A percentile compares a stretch with the other conserved stretches of the same genome.
These are phyloP conservation scores for Flaveria robusta DNA, from an alignment of 129 eudicot genomes.

Conservation along the genomic window DNA sequence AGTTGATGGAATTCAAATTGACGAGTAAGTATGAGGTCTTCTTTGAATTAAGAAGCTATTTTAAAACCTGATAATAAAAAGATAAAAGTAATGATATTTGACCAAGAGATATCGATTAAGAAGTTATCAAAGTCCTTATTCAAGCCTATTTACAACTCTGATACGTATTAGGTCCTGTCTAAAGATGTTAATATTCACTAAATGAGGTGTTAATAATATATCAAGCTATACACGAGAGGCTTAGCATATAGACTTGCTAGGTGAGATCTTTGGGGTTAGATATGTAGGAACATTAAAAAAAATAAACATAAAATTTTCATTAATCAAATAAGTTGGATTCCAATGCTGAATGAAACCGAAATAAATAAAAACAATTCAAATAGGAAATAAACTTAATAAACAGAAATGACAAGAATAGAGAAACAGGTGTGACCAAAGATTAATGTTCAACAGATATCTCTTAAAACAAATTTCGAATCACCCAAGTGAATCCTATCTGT, in stretches of 20 bases:
- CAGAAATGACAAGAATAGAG: no score
- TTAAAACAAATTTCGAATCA: no score
- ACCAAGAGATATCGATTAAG: neutral
- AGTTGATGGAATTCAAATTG: constrained; percentile 1
- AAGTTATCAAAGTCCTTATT: neutral
- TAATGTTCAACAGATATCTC: no score
- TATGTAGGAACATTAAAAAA: no score
- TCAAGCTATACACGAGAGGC: neutral
- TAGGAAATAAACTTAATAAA: no score
- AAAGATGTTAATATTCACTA: neutral
- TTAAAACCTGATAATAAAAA: neutral
- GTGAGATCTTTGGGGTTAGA: no score
- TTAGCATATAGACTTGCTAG: neutral
- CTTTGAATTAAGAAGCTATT: neutral
- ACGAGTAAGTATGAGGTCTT: neutral
- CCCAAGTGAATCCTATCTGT: no score
- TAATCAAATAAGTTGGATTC: no score
- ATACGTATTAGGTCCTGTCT: neutral
- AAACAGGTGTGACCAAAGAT: no score
- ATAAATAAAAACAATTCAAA: no score
- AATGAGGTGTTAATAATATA: neutral
- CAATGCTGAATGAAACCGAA: no score
- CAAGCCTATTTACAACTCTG: neutral
- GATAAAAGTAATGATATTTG: neutral
- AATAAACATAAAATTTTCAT: no score